Base-by-base conservation (phyloP, 495 filamentous ascomycete genomes). In the Trichoderma orchidacearum region DNA sequence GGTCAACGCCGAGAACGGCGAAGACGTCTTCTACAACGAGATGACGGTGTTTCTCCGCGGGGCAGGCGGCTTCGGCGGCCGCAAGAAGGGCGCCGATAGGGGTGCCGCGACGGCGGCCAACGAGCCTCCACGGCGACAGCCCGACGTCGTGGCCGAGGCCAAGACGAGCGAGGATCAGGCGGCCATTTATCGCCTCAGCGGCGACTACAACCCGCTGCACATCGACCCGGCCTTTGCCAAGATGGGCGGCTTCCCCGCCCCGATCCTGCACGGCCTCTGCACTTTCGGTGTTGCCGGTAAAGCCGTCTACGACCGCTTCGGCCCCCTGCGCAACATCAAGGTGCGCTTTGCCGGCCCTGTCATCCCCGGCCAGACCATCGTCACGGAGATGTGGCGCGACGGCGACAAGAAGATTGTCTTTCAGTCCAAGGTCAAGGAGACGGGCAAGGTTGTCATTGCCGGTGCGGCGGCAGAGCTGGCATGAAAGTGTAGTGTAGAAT, bases 361-460 rank as follows among this genome's bases (percentile, higher is more conserved):
- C 2, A 62, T 92, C 25, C 94, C 93, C 1, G 94, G 93, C 5
- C 89, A 98, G 81, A 97, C 89, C 53, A 80, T 98, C 32, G 80
- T 83, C 63, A 97, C 91, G 30, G 93, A 97, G 82, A 95, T 95
- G 89, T 98, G 93, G 93, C 95, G 90, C 80, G 90, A 92, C 66
- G 86, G 83, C n/a, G n/a, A n/a, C 0, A 80, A 79, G 59, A 85
- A 80, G 64, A 84, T 98, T 27, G 70, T 96, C 51, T 98, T 98
- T 78, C 90, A 97, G 80, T 82, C 84, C 18, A 92, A 81, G 66
- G 93, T 98, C 38, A 88, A 90, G 65, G 93, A 98, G 79, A 98
- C 93, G 53, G 94, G 93, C 48, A 97, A 96, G 78, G 72, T 90
- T 60, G 88, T 86, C 59, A 96, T 98, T 71, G 80, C 81, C 9